Evolutionary conservation across 179 eudicot species (phyloP), one percentile per base, ranked within the genome.

Genomic region (Heliamphora pulchella): DNA sequence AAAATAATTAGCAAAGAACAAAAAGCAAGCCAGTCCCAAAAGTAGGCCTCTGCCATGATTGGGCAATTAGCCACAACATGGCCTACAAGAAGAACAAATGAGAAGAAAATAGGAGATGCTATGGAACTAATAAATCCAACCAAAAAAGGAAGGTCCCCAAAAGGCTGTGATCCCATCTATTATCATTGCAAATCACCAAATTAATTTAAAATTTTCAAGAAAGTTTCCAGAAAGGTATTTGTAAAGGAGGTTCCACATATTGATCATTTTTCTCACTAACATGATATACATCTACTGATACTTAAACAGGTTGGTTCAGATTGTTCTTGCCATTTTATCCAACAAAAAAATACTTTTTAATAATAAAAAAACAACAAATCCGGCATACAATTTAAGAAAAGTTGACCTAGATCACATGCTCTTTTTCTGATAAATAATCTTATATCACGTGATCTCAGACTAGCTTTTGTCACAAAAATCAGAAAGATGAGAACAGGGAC

Each of bases 21-120:
- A 13, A 58, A 44, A 71, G 54, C 48, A 62, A 13, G 71, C 46
- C 31, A 51, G 41, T 53, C 61, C 11, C 9, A 14, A 2, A 51
- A n/a, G 17, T 51, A 73, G 47, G 71, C 17, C 17, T 64, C 50
- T 78, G 73, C 50, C 72, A 15, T 59, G 44, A 15, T 50, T 77
- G 47, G 44, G 8, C 15, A 77, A 77, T 48, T 39, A 55, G 51
- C 8, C 8, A 31, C 61, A 51, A 22, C 6, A 72, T 0, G 20
- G 20, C 17, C 20, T 17, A 70, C 14, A 7, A 20, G 68, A 64
- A 18, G 41, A 64, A 64, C 55, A 48, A 72, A 18, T 1, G 39
- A 47, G 74, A 46, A 46, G 54, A 47, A 61, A 50, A 18, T 18
- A 53, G 11, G 57, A 51, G 10, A 22, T 22, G 51, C 6, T 20